phyloP scores from a whole-genome alignment of 75 land plant genomes.

The Picea glauca region DNA sequence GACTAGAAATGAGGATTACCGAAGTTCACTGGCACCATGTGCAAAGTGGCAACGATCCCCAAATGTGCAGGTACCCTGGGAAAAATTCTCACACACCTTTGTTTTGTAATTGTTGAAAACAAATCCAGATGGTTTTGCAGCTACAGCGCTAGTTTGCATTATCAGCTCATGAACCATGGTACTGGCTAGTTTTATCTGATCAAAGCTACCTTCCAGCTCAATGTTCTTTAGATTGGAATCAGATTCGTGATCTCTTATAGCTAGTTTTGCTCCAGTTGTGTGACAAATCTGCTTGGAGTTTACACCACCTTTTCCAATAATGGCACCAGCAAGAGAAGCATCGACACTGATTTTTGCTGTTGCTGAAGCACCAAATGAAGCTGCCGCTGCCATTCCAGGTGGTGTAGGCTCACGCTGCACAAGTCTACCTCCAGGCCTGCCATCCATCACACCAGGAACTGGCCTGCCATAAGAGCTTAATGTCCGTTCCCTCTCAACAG shows the following conservation, averaged over 20 bases:
- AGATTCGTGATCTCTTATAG: constrained; percentile 72
- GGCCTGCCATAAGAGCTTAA: constrained; percentile 9
- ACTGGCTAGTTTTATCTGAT: constrained; percentile 88
- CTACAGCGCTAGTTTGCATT: constrained; percentile 16
- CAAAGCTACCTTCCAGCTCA: constrained; percentile 90
- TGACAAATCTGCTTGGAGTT: constrained; percentile 71
- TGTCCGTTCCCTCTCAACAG: neutral
- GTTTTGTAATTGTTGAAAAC: constrained; percentile 71
- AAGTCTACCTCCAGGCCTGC: neutral
- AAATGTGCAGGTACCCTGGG: constrained; percentile 82
- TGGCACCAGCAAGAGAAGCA: constrained; percentile 82
- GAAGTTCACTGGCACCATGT: constrained; percentile 62
- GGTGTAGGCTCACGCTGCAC: constrained; percentile 16
- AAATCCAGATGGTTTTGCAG: constrained; percentile 10
- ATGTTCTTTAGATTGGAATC: constrained; percentile 76
- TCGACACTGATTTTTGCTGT: constrained; percentile 78
- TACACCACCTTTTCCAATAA: constrained; percentile 83
- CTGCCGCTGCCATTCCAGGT: constrained; percentile 43
- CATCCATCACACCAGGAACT: constrained; percentile 9
- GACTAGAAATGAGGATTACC: too few relatives aligned
- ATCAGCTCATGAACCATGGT: constrained; percentile 77
- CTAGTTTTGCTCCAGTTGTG: constrained; percentile 68
- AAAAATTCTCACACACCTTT: constrained; percentile 80
- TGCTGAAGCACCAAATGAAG: constrained; percentile 62
- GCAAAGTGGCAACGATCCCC: constrained; percentile 94